Percentiles rank a stretch among this genome's conserved stretches.
Evolutionary conservation across 768 basidiomycete genomes (phyloP).

Genomic region (Krasilnikovozyma curviuscula): DNA sequence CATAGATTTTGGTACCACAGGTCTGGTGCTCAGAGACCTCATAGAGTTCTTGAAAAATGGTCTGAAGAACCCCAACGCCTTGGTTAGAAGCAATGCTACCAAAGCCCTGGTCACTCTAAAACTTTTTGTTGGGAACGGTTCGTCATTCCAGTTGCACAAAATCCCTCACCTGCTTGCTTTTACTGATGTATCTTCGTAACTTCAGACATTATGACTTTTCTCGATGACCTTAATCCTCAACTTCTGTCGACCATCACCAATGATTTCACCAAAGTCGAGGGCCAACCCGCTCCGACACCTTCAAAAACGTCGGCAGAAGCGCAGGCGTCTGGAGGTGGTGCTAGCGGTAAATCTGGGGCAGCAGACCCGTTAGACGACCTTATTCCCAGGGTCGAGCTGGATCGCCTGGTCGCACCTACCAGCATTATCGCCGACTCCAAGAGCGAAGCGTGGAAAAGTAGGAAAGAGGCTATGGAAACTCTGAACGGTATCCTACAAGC

Average conservation of each 20-base stretch:
- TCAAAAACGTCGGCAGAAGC: conserved; percentile 53
- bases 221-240: conserved; percentile 88
- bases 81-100: conserved; percentile 82
- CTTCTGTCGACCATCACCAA: conserved; percentile 68
- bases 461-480: conserved; percentile 82
- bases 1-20: conserved; percentile 75
- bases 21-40: conserved; percentile 57
- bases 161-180: conserved; percentile 12
- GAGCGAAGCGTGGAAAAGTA: conserved; percentile 88
- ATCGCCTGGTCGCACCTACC: conserved; percentile 62
- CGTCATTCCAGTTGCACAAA: conserved; percentile 14
- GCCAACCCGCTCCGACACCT: conserved; percentile 54
- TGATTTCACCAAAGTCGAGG: conserved; percentile 86
- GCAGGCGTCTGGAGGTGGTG: conserved; percentile 32
- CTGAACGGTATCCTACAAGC: conserved; percentile 60
- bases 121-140: conserved; percentile 75
- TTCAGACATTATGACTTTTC: conserved; percentile 69
- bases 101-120: conserved; percentile 79
- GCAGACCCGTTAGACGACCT: conserved; percentile 75
- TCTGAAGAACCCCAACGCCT: conserved; percentile 81
- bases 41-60: conserved; percentile 79
- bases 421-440: conserved; percentile 64
- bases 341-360: conserved; percentile 29
- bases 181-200: background rate
- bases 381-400: conserved; percentile 86